Base-by-base conservation (phyloP, 345 rosid species). In the Boechera retrofracta region DNA sequence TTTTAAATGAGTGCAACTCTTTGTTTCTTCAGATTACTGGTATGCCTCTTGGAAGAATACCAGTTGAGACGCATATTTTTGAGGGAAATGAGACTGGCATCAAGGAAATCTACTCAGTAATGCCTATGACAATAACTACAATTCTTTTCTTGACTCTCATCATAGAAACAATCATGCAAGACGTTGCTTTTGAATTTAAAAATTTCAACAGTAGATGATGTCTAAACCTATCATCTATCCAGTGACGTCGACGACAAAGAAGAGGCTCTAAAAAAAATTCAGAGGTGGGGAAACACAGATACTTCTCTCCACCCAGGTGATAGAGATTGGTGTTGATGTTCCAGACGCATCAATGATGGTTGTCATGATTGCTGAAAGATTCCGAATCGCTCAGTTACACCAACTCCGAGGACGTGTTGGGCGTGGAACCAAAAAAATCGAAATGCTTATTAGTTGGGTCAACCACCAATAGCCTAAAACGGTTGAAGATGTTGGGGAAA, bases 271-370 rank as follows among this genome's bases (percentile, higher is more conserved):
- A 86, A 79, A 69, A 18, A 79, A 80, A 74, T 92, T 94, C 81
- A 86, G 97, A 84, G 84, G 81, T 12, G 98, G 98, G 67, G 99
- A 86, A 79, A 90, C 96, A 6, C 90, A 74, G 54, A 85, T 94
- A 73, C 83, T 92, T 42, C 94, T 94, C 71, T 83, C 99, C 44
- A 92, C 99, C 21, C 98, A 87, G 77, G 98, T 94, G 54, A 89
- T 92, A 67, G 98, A 94, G 87, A 82, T 90, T 32, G 98, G 98
- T 39, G 98, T 94, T 67, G 98, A 94, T 72, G 91, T 94, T 56
- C 99, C 99, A 11, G 98, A 94, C 80, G 99, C 99, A 21, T 89
- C 98, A 39, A 87, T 95, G 99, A 92, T 95, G 96, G 89, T 95
- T 77, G 99, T 92, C 59, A 90, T 92, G 98, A 94, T 92, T 66